phyloP scores from a whole-genome alignment of 1,284 basidiomycete genomes.

The Stygiomarasmius scandens region DNA sequence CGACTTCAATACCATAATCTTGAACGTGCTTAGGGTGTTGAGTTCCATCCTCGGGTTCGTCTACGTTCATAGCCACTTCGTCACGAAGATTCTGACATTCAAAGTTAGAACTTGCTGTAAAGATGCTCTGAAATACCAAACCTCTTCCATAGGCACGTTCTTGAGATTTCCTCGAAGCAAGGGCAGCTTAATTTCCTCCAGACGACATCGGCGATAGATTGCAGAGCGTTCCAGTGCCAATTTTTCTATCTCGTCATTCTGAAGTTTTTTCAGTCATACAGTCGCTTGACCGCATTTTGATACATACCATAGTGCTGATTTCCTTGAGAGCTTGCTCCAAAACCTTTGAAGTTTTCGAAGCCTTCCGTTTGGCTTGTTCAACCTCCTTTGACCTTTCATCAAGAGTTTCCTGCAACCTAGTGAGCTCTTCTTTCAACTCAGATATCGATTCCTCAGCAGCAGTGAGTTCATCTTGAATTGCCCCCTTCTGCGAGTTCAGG shows the following conservation, averaged over 20 bases:
- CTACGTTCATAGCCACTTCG: constrained; percentile 88
- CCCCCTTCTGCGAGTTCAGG: constrained; percentile 60
- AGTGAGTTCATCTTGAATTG: constrained; percentile 68
- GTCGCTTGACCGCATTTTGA: neutral
- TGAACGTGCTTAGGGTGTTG: constrained; percentile 72
- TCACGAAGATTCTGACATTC: constrained; percentile 70
- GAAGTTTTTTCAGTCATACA: constrained; percentile 2
- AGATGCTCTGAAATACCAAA: constrained; percentile 31
- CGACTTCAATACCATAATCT: constrained; percentile 90
- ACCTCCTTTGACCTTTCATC: constrained; percentile 73
- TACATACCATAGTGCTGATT: constrained; percentile 73
- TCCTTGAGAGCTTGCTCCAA: constrained; percentile 91
- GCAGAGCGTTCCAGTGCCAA: constrained; percentile 84
- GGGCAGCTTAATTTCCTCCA: constrained; percentile 92
- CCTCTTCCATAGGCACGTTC: constrained; percentile 95
- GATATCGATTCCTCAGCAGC: constrained; percentile 62
- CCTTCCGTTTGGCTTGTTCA: constrained; percentile 77
- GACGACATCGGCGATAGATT: constrained; percentile 88
- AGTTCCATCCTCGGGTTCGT: constrained; percentile 79
- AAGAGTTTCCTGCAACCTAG: constrained; percentile 61
- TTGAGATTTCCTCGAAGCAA: constrained; percentile 77
- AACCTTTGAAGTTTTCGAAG: constrained; percentile 69
- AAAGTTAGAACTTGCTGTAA: neutral
- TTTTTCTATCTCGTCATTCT: constrained; percentile 96
- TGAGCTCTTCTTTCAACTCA: constrained; percentile 62